Evolutionary conservation across 2,329 filamentous ascomycete genomes (phyloP).

Genomic region (Teratosphaeriaceae sp.): DNA sequence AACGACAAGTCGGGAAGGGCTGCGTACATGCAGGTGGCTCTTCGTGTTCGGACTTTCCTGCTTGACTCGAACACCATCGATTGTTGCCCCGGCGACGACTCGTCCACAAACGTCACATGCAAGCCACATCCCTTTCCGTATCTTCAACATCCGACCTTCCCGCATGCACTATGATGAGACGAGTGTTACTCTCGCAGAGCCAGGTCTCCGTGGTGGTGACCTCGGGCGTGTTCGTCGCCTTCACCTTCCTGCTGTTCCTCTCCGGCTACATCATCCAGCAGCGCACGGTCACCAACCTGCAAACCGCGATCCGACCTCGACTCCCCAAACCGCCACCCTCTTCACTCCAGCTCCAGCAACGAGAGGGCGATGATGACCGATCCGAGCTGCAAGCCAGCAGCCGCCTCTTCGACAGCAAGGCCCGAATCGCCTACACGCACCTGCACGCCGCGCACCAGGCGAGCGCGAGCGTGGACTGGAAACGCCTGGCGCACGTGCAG

Average conservation of each 20-base stretch:
- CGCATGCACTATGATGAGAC: constrained; percentile 13
- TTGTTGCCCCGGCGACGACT: constrained; percentile 7
- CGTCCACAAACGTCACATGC: constrained; percentile 2
- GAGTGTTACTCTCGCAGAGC: constrained; percentile 58
- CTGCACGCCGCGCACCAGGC: constrained; percentile 15
- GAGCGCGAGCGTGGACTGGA: constrained; percentile 35
- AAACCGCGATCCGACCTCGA: constrained; percentile 60
- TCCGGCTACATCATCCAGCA: constrained; percentile 86
- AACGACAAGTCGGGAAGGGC: too few species aligned
- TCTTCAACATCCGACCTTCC: background rate
- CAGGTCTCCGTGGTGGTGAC: constrained; percentile 66
- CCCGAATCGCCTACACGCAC: constrained; percentile 22
- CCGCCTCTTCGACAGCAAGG: constrained; percentile 18
- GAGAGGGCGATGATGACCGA: constrained; percentile 7
- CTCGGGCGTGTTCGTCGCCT: constrained; percentile 60
- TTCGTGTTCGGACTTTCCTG: background rate
- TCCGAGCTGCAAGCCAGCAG: constrained; percentile 22
- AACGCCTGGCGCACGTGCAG: constrained; percentile 41
- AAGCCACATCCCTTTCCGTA: constrained; percentile 2
- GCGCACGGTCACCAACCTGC: constrained; percentile 70
- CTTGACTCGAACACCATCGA: constrained; percentile 4
- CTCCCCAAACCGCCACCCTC: constrained; percentile 35
- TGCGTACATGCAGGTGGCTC: too few species aligned
- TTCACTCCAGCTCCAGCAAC: constrained; percentile 4
- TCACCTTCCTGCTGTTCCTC: constrained; percentile 76